These are phyloP conservation scores for Pleurotus cornucopiae DNA, from an alignment of 768 basidiomycete genomes.

Conservation along the genomic window DNA sequence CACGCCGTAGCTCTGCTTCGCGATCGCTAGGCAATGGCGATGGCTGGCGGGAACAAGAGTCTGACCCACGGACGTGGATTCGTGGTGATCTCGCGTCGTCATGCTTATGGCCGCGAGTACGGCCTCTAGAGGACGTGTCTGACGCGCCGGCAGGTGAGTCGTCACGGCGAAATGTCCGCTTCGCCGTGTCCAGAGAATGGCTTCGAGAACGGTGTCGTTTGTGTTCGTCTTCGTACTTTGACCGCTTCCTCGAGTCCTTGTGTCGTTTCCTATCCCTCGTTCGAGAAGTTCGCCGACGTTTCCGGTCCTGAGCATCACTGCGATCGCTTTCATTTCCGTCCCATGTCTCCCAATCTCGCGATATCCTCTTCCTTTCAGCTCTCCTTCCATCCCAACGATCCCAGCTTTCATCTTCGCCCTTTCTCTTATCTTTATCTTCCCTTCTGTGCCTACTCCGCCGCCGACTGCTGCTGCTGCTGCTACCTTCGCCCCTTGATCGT, in stretches of 20 bases:
- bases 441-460: constrained; percentile 6
- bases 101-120: background rate
- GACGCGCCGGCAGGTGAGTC: background rate
- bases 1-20: constrained; percentile 28
- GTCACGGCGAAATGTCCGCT: background rate
- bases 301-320: constrained; percentile 24
- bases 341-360: constrained; percentile 47
- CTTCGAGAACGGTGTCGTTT: constrained; percentile 21
- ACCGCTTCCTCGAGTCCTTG: constrained; percentile 10
- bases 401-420: constrained; percentile 34
- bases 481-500: constrained; percentile 21
- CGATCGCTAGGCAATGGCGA: constrained; percentile 14
- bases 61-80: constrained; percentile 2
- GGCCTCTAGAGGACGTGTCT: background rate
- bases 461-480: constrained; percentile 21
- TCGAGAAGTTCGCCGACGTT: constrained; percentile 19
- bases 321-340: constrained; percentile 24
- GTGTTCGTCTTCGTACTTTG: constrained; percentile 15
- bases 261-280: constrained; percentile 18
- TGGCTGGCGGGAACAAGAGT: constrained; percentile 1
- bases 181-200: constrained; percentile 11
- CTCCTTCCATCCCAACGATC: constrained; percentile 54
- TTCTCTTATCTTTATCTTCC: background rate
- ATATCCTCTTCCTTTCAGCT: constrained; percentile 41
- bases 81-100: background rate